Conservation (phyloP, 1,284 basidiomycete species). For the Apiotrichum montevideense region DNA sequence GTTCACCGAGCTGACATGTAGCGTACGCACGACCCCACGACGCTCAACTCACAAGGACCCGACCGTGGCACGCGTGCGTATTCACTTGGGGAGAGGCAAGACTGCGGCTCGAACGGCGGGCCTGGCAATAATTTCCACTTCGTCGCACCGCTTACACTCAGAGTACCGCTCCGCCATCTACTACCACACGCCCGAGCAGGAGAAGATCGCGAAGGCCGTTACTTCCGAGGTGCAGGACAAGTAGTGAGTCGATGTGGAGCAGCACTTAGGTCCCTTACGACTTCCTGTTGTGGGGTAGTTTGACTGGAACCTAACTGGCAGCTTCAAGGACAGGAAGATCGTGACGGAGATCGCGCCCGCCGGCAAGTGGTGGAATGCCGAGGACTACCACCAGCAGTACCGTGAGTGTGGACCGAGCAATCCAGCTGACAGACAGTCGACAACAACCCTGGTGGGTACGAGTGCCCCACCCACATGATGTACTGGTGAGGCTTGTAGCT, state of each 20-base stretch:
- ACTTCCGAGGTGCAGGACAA: slow-evolving; percentile 80
- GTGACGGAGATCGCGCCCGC: slow-evolving; percentile 66
- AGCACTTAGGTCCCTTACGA: neutral
- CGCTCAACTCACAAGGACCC: slow-evolving; percentile 66
- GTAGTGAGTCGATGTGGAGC: slow-evolving; percentile 49
- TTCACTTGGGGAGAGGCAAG: neutral
- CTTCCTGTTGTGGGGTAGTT: neutral
- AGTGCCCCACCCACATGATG: slow-evolving; percentile 49
- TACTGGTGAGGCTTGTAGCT: slow-evolving; percentile 39
- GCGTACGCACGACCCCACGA: slow-evolving; percentile 90
- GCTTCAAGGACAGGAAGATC: slow-evolving; percentile 67
- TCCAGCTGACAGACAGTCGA: slow-evolving; percentile 30
- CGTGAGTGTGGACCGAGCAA: slow-evolving; percentile 23
- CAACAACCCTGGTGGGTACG: slow-evolving; percentile 48
- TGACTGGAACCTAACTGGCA: slow-evolving; percentile 33
- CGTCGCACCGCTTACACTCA: slow-evolving; percentile 34
- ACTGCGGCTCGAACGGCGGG: too few species aligned
- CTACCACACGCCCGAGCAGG: slow-evolving; percentile 70
- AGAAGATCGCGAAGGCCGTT: slow-evolving; percentile 65
- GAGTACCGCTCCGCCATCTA: slow-evolving; percentile 95
- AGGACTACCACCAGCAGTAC: slow-evolving; percentile 79
- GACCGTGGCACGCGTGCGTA: slow-evolving; percentile 71
- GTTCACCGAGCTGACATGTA: neutral
- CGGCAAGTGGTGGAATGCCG: slow-evolving; percentile 72
- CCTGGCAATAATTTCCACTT: neutral